Percentiles rank a stretch among this genome's conserved stretches.
phyloP scores from a whole-genome alignment of 805 yeast species.

The Metschnikowia kunwiensis region DNA sequence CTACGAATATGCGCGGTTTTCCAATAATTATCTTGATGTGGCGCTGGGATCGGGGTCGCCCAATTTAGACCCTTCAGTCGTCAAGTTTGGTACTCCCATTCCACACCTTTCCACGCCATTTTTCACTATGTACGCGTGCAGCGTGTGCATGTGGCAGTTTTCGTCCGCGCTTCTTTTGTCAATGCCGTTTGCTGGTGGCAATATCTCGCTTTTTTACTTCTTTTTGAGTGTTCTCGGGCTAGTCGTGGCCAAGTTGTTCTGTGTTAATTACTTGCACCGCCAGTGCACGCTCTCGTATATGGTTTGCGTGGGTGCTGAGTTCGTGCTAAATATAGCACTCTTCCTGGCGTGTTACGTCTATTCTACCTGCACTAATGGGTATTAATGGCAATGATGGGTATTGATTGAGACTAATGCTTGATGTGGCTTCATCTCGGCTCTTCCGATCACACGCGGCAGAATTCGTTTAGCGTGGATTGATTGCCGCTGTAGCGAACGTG shows the following conservation, averaged over 20 bases:
- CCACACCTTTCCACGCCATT: slow-evolving; percentile 9
- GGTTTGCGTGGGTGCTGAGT: slow-evolving; percentile 8
- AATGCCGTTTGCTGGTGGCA: slow-evolving; percentile 5
- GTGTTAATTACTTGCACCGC: slow-evolving; percentile 14
- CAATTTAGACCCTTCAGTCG: slow-evolving; percentile 16
- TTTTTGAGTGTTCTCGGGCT: not conserved
- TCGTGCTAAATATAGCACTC: slow-evolving; percentile 2
- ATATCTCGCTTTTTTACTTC: not conserved
- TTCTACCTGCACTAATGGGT: no score
- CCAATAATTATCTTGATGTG: slow-evolving; percentile 17
- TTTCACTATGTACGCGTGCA: slow-evolving; percentile 9
- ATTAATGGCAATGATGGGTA: no score
- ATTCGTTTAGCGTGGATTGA: no score
- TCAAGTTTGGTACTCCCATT: slow-evolving; percentile 14
- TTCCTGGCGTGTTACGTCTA: slow-evolving; percentile 7
- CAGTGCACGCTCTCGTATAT: slow-evolving; percentile 15
- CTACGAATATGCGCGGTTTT: slow-evolving; percentile 21
- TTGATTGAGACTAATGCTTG: no score
- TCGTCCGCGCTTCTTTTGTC: slow-evolving; percentile 11
- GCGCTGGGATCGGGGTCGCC: no score
- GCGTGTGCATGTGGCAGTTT: slow-evolving; percentile 14
- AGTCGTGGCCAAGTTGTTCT: slow-evolving; percentile 11
- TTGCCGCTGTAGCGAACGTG: no score
- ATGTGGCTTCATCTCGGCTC: no score
- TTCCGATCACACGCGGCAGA: no score